Evolutionary conservation across 768 basidiomycete species (phyloP).

Genomic region (Daedaleopsis sinensis): DNA sequence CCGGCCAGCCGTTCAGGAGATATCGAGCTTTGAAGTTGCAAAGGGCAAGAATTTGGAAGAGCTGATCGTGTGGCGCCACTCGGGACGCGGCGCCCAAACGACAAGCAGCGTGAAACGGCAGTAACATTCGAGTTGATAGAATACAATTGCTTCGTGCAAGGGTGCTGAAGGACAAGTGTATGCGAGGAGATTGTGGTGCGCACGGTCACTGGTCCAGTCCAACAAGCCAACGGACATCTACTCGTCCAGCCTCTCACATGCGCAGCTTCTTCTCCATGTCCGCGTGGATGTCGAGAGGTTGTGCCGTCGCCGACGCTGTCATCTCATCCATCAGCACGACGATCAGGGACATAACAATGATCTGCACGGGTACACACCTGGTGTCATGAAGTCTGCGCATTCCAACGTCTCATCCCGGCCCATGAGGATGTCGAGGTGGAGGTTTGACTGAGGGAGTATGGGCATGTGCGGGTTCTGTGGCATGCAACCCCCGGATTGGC

Average conservation of each 20-base stretch:
- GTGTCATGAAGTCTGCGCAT: slow-evolving; percentile 74
- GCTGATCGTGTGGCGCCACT: too few species aligned
- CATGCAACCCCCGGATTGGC: too few species aligned
- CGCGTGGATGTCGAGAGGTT: slow-evolving; percentile 45
- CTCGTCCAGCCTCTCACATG: slow-evolving; percentile 28
- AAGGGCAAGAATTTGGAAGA: too few species aligned
- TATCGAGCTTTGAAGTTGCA: too few species aligned
- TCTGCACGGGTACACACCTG: slow-evolving; percentile 51
- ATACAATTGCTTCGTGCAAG: background rate
- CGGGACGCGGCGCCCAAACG: too few species aligned
- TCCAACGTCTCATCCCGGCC: slow-evolving; percentile 88
- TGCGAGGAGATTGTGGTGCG: background rate
- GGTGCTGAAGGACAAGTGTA: background rate
- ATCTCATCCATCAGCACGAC: background rate
- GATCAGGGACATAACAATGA: background rate
- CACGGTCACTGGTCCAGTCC: background rate
- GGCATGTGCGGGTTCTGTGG: slow-evolving; percentile 68
- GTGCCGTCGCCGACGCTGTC: slow-evolving; percentile 34
- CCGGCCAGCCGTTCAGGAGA: too few species aligned
- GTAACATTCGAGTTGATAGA: background rate
- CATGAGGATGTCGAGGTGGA: slow-evolving; percentile 92
- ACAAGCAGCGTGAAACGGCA: too few species aligned
- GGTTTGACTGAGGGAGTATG: slow-evolving; percentile 66
- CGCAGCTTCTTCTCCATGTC: slow-evolving; percentile 53
- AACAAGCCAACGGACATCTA: too few species aligned